Conservation (phyloP, 257 asterid species). For the Osmanthus fragrans region DNA sequence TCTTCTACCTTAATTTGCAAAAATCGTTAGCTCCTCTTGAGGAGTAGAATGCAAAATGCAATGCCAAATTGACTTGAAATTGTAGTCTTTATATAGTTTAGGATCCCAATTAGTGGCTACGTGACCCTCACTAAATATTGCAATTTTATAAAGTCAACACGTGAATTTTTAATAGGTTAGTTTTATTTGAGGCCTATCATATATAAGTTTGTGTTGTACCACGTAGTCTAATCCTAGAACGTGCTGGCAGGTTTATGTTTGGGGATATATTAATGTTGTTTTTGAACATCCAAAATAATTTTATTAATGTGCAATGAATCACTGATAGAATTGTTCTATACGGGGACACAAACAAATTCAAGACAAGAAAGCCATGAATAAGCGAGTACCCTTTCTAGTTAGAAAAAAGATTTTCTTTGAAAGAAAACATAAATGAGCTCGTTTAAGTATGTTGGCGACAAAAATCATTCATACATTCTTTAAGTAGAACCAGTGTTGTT, state of each 20-base stretch:
- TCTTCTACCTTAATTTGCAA: slow-evolving; percentile 5
- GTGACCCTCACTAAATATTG: slow-evolving; percentile 38
- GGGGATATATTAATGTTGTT: not conserved
- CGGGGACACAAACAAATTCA: too few relatives aligned
- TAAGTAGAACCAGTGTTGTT: too few relatives aligned
- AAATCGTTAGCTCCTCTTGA: not conserved
- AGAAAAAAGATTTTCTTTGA: too few relatives aligned
- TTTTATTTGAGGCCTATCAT: not conserved
- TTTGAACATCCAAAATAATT: not conserved
- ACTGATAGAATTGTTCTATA: too few relatives aligned
- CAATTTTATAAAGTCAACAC: not conserved
- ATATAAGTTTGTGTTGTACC: not conserved
- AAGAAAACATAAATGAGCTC: too few relatives aligned
- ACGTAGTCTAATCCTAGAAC: not conserved
- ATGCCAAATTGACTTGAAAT: slow-evolving; percentile 22
- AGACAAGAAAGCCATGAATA: not conserved
- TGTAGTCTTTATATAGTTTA: slow-evolving; percentile 28
- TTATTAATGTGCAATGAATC: not conserved
- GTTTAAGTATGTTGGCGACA: too few relatives aligned
- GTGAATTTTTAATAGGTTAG: not conserved
- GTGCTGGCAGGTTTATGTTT: not conserved
- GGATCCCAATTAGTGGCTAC: slow-evolving; percentile 21
- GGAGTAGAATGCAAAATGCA: not conserved
- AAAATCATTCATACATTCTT: too few relatives aligned
- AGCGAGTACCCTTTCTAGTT: too few relatives aligned